A percentile compares a stretch with the other conserved stretches of the same genome.
These are phyloP conservation scores for Gossypium schwendimanii DNA, from an alignment of 441 rosid species.

Conservation along the genomic window DNA sequence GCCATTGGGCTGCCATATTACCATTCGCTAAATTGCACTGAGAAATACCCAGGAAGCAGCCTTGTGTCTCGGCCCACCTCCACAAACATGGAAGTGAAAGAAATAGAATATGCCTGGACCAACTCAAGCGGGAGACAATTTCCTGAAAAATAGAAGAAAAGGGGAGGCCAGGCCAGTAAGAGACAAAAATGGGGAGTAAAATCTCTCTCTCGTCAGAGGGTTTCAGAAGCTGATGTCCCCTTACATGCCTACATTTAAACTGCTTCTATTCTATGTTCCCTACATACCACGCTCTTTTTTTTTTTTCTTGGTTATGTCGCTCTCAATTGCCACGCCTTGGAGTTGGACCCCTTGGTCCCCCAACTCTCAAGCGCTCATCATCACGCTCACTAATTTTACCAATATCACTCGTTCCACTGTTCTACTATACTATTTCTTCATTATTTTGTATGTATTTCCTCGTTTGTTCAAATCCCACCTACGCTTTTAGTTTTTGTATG, in stretches of 20 bases:
- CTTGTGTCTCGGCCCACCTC: slow-evolving; percentile 20
- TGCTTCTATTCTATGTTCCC: slow-evolving; percentile 45
- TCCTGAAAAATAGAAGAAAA: not conserved
- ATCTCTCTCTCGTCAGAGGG: slow-evolving; percentile 18
- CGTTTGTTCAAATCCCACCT: not conserved
- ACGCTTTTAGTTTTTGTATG: not conserved
- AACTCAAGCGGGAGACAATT: not conserved
- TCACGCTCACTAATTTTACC: not conserved
- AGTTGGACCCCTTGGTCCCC: slow-evolving; percentile 10
- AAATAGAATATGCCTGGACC: not conserved
- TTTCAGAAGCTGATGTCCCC: slow-evolving; percentile 47
- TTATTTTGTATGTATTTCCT: not conserved
- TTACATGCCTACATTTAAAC: slow-evolving; percentile 54
- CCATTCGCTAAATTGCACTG: not conserved
- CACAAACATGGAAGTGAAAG: not conserved
- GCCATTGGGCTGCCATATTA: not conserved
- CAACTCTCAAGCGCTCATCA: not conserved
- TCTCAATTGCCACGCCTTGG: slow-evolving; percentile 25
- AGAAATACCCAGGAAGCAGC: slow-evolving; percentile 11
- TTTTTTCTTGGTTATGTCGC: slow-evolving; percentile 18
- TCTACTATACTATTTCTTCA: not conserved
- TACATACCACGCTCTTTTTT: slow-evolving; percentile 51
- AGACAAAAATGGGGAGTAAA: slow-evolving; percentile 17
- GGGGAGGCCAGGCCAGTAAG: not conserved
- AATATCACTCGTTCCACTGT: not conserved